Base-by-base conservation (phyloP, 495 filamentous ascomycete genomes). In the Penicillium ochrochloron region DNA sequence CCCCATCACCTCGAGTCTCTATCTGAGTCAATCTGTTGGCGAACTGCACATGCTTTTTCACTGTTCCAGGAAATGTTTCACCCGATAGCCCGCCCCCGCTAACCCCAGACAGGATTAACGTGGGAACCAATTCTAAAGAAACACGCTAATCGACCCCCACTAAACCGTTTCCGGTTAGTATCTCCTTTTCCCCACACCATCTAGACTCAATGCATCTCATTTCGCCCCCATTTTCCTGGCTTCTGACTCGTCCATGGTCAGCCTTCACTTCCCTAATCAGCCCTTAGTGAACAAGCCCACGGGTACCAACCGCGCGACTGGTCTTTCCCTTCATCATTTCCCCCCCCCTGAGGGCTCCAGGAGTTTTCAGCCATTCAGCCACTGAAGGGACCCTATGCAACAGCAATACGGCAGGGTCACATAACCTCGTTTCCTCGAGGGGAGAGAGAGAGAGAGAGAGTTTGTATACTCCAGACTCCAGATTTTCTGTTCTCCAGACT, bases 351-450 rank as follows among this genome's bases (percentile, higher is more conserved):
- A 31, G 15, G 23, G 48, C 25, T 31, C 15, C 48, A 17, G n/a
- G 6, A 31, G 25, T 14, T 56, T 8, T 31, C 8, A 25, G 53
- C 31, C 31, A 56, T 56, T 29, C 31, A 58, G 56, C 56, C 56
- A 58, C 56, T n/a, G 21, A 42, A 41, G 33, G 39, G n/a, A 37
- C 37, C 3, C 56, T 15, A 58, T 58, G 56, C 56, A 58, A 58
- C 56, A 17, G 21, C 56, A 58, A 44, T 58, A 10, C 56, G 56
- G 56, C 56, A 58, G 56, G 56, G 56, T 58, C 56, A 58, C 56
- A 58, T 41, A 58, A 29, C 12, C 23, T 58, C n/a, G 53, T 39
- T 58, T 21, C 25, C 44, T 48, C 44, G 19, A 25, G 44, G 19
- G 14, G 44, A n/a, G 42, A 44, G 35, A 14, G 35, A 11, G 5